These are phyloP conservation scores for Globisporangium barbulae DNA, from an alignment of 352 stramenopile genomes.

Conservation along the genomic window DNA sequence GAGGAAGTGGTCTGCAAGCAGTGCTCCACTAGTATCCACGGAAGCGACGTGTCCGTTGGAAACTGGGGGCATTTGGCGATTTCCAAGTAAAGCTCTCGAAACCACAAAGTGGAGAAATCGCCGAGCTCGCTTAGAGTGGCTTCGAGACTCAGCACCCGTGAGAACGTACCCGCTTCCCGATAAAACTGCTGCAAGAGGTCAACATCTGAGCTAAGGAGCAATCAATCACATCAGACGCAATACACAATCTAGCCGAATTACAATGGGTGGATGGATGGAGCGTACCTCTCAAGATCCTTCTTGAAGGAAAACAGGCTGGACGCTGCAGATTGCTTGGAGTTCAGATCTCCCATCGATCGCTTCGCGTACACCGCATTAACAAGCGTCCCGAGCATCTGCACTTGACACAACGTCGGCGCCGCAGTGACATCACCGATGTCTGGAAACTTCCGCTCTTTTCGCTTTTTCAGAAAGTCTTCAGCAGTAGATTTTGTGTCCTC, in stretches of 20 bases:
- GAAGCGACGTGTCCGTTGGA: constrained; percentile 75
- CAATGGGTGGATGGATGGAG: not conserved
- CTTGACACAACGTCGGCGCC: constrained; percentile 33
- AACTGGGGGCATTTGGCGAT: constrained; percentile 68
- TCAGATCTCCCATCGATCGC: constrained; percentile 52
- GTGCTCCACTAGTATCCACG: constrained; percentile 76
- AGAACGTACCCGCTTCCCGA: constrained; percentile 38
- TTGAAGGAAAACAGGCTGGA: constrained; percentile 60
- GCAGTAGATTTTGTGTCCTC: constrained; percentile 29
- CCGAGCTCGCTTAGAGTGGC: constrained; percentile 41
- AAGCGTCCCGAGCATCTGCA: constrained; percentile 52
- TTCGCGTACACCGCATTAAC: constrained; percentile 65
- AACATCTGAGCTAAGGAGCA: constrained; percentile 45
- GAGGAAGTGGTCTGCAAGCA: constrained; percentile 29
- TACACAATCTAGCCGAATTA: not conserved
- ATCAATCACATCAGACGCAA: not conserved
- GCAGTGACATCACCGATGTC: constrained; percentile 26
- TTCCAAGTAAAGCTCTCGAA: constrained; percentile 80
- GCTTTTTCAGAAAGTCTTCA: constrained; percentile 53
- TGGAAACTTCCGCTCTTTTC: constrained; percentile 41
- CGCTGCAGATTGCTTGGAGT: constrained; percentile 34
- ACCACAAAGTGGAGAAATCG: constrained; percentile 77
- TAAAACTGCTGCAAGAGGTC: constrained; percentile 60
- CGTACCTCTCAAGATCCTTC: constrained; percentile 75
- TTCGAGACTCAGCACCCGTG: constrained; percentile 50